These are phyloP conservation scores for Ophiocordyceps camponoti-rufipedis DNA, from an alignment of 2,329 filamentous ascomycete species.

Conservation along the genomic window DNA sequence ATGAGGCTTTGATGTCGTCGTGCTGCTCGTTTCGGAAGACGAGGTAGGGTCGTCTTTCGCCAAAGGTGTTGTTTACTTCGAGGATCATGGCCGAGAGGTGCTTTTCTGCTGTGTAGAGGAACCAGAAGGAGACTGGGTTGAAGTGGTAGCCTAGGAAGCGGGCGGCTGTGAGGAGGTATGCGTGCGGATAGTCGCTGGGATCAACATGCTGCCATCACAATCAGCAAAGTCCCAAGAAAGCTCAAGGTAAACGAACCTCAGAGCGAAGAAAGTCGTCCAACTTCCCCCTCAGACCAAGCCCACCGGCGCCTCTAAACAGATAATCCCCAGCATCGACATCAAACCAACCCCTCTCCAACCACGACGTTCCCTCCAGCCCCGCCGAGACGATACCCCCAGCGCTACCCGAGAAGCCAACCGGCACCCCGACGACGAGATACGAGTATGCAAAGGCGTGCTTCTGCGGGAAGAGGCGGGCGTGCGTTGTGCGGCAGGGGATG, in stretches of 20 bases:
- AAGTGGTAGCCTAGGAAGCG: slow-evolving; percentile 52
- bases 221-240: slow-evolving; percentile 2
- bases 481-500: slow-evolving; percentile 46
- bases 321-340: slow-evolving; percentile 42
- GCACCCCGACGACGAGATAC: slow-evolving; percentile 51
- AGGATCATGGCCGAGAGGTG: slow-evolving; percentile 45
- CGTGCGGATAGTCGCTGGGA: slow-evolving; percentile 41
- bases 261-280: slow-evolving; percentile 38
- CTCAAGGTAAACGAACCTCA: slow-evolving; percentile 23
- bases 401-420: slow-evolving; percentile 40
- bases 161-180: slow-evolving; percentile 54
- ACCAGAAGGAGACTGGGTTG: slow-evolving; percentile 67
- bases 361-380: slow-evolving; percentile 8
- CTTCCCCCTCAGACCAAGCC: slow-evolving; percentile 42
- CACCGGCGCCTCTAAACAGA: slow-evolving; percentile 31
- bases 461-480: slow-evolving; percentile 47
- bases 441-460: slow-evolving; percentile 52
- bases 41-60: slow-evolving; percentile 35
- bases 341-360: slow-evolving; percentile 28
- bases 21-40: slow-evolving; percentile 7
- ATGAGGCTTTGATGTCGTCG: slow-evolving; percentile 26
- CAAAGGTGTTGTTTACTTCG: slow-evolving; percentile 65
- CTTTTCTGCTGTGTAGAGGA: slow-evolving; percentile 44
- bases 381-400: slow-evolving; percentile 37
- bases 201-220: slow-evolving; percentile 30